Percentiles rank a stretch among this genome's conserved stretches.
phyloP scores from a whole-genome alignment of 345 rosid genomes.

The Clarkia xantiana region DNA sequence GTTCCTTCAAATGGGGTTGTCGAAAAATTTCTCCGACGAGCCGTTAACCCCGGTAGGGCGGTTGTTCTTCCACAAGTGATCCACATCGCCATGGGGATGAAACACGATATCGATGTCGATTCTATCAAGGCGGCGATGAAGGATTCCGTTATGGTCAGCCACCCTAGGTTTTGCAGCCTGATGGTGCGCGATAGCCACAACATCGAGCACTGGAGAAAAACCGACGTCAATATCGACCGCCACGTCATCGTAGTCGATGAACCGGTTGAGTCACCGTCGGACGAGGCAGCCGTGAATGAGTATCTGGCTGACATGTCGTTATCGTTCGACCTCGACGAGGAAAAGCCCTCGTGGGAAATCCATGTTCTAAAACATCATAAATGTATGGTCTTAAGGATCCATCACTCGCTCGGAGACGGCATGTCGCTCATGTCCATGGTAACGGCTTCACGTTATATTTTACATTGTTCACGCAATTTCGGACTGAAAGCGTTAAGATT shows the following conservation, averaged over 20 bases:
- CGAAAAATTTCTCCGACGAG: slow-evolving; percentile 16
- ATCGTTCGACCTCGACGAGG: slow-evolving; percentile 14
- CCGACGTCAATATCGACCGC: slow-evolving; percentile 24
- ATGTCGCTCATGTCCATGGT: slow-evolving; percentile 5
- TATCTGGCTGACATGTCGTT: slow-evolving; percentile 34
- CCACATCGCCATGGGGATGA: slow-evolving; percentile 31
- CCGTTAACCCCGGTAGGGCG: slow-evolving; percentile 47
- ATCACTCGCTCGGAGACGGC: slow-evolving; percentile 8
- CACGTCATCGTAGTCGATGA: slow-evolving; percentile 18
- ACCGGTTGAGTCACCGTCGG: neutral
- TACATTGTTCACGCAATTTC: no score
- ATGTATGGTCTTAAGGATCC: slow-evolving; percentile 3
- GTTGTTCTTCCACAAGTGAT: slow-evolving; percentile 32
- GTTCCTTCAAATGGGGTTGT: no score
- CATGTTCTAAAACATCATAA: slow-evolving; percentile 1
- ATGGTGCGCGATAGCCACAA: slow-evolving; percentile 29
- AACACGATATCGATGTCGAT: slow-evolving; percentile 14
- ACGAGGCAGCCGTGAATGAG: slow-evolving; percentile 16
- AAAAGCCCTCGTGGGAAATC: slow-evolving; percentile 25
- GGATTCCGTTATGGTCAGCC: slow-evolving; percentile 23
- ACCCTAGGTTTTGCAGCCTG: slow-evolving; percentile 44
- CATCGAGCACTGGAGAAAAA: slow-evolving; percentile 33
- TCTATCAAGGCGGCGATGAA: slow-evolving; percentile 13
- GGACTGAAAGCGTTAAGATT: no score
- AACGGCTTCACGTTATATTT: no score